Evolutionary conservation across 768 basidiomycete species (phyloP).

Genomic region (Pisolithus marmoratus): DNA sequence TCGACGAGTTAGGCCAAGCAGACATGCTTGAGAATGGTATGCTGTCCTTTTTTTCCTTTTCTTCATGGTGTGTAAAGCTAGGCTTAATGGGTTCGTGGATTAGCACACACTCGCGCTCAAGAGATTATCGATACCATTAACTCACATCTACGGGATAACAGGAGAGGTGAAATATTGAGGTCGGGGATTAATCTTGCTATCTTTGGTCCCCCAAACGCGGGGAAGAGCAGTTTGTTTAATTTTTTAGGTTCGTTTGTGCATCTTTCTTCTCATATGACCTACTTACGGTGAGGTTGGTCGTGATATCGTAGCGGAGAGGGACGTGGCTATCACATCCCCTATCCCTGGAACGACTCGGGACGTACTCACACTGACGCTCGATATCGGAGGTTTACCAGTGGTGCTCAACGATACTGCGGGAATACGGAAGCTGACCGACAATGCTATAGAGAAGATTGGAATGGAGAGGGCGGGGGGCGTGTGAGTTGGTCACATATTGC

Average conservation of each 20-base stretch:
- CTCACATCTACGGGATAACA: constrained; percentile 58
- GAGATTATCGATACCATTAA: constrained; percentile 47
- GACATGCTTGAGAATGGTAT: constrained; percentile 68
- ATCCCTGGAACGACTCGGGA: constrained; percentile 89
- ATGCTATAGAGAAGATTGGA: constrained; percentile 72
- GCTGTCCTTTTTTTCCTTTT: neutral
- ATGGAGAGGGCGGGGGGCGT: constrained; percentile 64
- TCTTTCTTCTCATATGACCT: neutral
- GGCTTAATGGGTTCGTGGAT: neutral
- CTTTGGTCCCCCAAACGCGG: constrained; percentile 90
- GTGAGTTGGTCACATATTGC: constrained; percentile 37
- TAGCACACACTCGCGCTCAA: constrained; percentile 51
- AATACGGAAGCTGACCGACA: constrained; percentile 58
- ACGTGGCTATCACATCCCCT: constrained; percentile 85
- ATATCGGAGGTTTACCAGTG: constrained; percentile 83
- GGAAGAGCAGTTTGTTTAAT: constrained; percentile 88
- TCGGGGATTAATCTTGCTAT: constrained; percentile 80
- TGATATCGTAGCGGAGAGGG: constrained; percentile 58
- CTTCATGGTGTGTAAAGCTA: too few relatives aligned
- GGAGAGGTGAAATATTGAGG: constrained; percentile 78
- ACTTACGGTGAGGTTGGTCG: neutral
- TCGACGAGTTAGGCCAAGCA: constrained; percentile 76
- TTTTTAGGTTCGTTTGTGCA: constrained; percentile 53
- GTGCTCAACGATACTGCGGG: constrained; percentile 85
- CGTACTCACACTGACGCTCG: constrained; percentile 76